A percentile compares a stretch with the other conserved stretches of the same genome.
These are phyloP conservation scores for Phoma sp. DNA, from an alignment of 2,329 filamentous ascomycete genomes.

Conservation along the genomic window DNA sequence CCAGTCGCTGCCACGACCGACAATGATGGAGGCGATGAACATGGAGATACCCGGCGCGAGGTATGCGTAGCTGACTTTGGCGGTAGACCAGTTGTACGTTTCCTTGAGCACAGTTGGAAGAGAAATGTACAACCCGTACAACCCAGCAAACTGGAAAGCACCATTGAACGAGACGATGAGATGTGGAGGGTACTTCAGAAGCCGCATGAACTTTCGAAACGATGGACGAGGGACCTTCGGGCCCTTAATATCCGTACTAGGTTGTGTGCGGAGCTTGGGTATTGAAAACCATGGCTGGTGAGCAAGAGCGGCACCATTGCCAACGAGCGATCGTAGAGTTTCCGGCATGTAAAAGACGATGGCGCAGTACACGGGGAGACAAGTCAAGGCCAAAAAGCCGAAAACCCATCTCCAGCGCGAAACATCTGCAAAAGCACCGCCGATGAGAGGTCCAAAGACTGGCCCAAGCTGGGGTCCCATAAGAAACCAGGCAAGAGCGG, in stretches of 20 bases:
- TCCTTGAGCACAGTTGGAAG: constrained; percentile 34
- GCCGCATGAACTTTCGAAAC: constrained; percentile 29
- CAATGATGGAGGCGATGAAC: constrained; percentile 46
- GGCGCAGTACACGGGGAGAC: constrained; percentile 34
- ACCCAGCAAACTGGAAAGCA: constrained; percentile 36
- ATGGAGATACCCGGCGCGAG: constrained; percentile 45
- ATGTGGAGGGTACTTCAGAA: constrained; percentile 38
- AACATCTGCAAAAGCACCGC: constrained; percentile 47
- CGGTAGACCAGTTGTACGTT: constrained; percentile 45
- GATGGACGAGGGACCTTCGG: constrained; percentile 33
- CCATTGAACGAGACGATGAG: constrained; percentile 39
- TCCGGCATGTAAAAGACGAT: constrained; percentile 54
- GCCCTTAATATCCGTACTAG: constrained; percentile 22
- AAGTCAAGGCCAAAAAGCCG: constrained; percentile 45
- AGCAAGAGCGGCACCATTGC: constrained; percentile 48
- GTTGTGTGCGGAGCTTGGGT: constrained; percentile 33
- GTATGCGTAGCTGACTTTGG: constrained; percentile 47
- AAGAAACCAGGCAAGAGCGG: constrained; percentile 52
- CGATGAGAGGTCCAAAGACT: constrained; percentile 53
- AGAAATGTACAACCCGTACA: constrained; percentile 37
- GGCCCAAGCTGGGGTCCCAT: constrained; percentile 55
- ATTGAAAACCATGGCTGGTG: constrained; percentile 36
- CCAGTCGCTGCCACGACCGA: constrained; percentile 51
- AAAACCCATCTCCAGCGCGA: constrained; percentile 55
- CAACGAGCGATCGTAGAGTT: constrained; percentile 54